A percentile compares a stretch with the other conserved stretches of the same genome.
These are phyloP conservation scores for Ascochyta lentis DNA, from an alignment of 2,329 filamentous ascomycete genomes.

Conservation along the genomic window DNA sequence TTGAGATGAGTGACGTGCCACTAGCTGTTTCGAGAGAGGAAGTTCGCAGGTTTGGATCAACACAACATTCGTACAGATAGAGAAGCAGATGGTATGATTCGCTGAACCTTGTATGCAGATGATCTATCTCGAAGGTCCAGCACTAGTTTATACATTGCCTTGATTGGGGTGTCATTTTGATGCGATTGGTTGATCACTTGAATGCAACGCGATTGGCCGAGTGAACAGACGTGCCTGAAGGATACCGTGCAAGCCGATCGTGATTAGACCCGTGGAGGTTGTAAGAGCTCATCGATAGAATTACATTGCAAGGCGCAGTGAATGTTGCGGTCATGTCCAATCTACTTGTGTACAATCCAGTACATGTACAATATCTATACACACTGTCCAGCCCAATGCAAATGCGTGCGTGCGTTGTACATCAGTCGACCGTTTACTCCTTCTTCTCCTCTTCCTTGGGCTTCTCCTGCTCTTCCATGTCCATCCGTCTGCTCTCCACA, in stretches of 20 bases:
- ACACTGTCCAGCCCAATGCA: not conserved
- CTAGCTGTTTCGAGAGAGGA: too few relatives aligned
- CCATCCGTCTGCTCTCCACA: constrained; percentile 79
- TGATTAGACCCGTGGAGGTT: not conserved
- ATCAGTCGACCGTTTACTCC: constrained; percentile 4
- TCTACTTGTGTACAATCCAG: not conserved
- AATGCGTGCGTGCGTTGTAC: constrained; percentile 7
- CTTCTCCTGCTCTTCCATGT: constrained; percentile 76
- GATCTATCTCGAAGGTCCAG: not conserved
- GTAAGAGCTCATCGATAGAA: not conserved
- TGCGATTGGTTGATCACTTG: too few relatives aligned
- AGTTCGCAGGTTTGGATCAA: too few relatives aligned
- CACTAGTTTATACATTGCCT: too few relatives aligned
- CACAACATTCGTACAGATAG: too few relatives aligned
- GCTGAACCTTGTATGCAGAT: not conserved
- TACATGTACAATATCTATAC: constrained; percentile 31
- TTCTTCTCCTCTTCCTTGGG: constrained; percentile 30
- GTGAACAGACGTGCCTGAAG: too few relatives aligned
- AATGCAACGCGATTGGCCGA: too few relatives aligned
- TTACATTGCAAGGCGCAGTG: not conserved
- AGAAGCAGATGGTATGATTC: not conserved
- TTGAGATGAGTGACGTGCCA: too few relatives aligned
- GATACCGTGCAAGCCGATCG: not conserved
- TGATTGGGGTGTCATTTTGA: too few relatives aligned
- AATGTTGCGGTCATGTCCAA: not conserved